Percentiles rank a stretch among this genome's conserved stretches.
These are phyloP conservation scores for Puccinia polysora DNA, from an alignment of 1,284 basidiomycete species.

Conservation along the genomic window DNA sequence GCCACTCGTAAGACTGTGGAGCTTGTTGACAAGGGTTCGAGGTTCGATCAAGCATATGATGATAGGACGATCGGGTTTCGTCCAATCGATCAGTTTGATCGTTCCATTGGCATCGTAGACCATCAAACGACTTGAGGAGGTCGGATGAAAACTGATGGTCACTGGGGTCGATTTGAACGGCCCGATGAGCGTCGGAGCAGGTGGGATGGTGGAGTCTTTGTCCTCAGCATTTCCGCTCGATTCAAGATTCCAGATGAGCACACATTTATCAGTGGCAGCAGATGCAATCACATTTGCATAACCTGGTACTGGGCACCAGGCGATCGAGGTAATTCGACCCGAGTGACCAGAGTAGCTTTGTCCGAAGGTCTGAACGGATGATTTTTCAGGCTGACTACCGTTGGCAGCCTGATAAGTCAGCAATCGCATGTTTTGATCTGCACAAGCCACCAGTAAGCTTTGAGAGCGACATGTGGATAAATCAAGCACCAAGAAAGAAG, in stretches of 20 bases:
- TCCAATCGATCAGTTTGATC: slow-evolving; percentile 40
- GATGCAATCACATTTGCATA: slow-evolving; percentile 34
- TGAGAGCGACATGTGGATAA: not conserved
- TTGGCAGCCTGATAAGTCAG: not conserved
- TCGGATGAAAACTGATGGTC: slow-evolving; percentile 37
- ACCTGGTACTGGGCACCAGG: slow-evolving; percentile 39
- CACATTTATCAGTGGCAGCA: slow-evolving; percentile 23
- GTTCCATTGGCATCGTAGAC: slow-evolving; percentile 36
- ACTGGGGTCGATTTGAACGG: slow-evolving; percentile 25
- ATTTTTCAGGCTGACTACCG: not conserved
- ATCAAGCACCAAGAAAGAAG: not conserved
- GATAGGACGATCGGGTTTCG: slow-evolving; percentile 32
- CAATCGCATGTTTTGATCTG: slow-evolving; percentile 26
- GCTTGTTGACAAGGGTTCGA: slow-evolving; percentile 22
- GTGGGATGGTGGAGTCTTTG: not conserved
- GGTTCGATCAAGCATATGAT: slow-evolving; percentile 37
- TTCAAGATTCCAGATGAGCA: slow-evolving; percentile 33
- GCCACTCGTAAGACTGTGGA: not conserved
- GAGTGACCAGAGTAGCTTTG: slow-evolving; percentile 33
- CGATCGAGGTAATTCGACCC: slow-evolving; percentile 29
- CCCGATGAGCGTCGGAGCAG: slow-evolving; percentile 30
- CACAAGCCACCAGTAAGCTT: slow-evolving; percentile 28
- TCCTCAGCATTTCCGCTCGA: not conserved
- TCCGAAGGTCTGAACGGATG: slow-evolving; percentile 5
- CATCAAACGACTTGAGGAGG: slow-evolving; percentile 31